Base-by-base conservation (phyloP, 805 yeast species). In the Metschnikowia anglica region DNA sequence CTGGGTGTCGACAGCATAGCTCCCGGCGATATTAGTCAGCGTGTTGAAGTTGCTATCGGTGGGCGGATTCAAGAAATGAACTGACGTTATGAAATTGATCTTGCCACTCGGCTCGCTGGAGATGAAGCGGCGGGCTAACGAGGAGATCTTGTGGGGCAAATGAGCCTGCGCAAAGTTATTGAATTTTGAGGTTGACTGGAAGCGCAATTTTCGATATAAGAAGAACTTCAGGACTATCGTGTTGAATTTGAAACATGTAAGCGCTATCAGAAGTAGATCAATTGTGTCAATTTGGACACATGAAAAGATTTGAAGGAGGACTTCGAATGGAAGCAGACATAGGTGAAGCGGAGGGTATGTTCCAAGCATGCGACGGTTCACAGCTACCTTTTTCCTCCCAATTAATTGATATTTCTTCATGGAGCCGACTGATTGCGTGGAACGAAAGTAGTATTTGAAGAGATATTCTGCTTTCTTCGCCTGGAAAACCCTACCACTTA, bases 331-430 rank as follows among this genome's bases (percentile, higher is more conserved):
- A 2, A 74, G 55, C 9, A 72, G 68, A 43, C 63, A 56, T 2
- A 74, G 27, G 29, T 73, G 72, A 10, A 49, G 42, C 6, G 49
- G 38, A 2, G 66, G 62, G 41, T 70, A 70, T 7, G 36, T 8
- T 13, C 27, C 33, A 9, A 12, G 30, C 27, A 26, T 33, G 27
- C 51, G 46, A 24, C 37, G 40, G 19, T 34, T 33, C 34, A 41
- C 34, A 4, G 59, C 49, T 2, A 52, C 53, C 36, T 55, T 60
- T 50, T 59, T 63, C 17, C 69, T 44, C 16, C 76, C 76, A 34
- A 72, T 70, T 5, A 72, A 54, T 54, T 72, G 77, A 46, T 72
- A 65, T 39, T 65, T 61, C 44, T 56, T 63, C 74, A 69, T 69
- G 26, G 25, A 13, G n/a, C 11, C 34, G n/a, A 18, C 7, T 31